phyloP scores from a whole-genome alignment of 768 basidiomycete genomes.

The Podaxis mareebaensis region DNA sequence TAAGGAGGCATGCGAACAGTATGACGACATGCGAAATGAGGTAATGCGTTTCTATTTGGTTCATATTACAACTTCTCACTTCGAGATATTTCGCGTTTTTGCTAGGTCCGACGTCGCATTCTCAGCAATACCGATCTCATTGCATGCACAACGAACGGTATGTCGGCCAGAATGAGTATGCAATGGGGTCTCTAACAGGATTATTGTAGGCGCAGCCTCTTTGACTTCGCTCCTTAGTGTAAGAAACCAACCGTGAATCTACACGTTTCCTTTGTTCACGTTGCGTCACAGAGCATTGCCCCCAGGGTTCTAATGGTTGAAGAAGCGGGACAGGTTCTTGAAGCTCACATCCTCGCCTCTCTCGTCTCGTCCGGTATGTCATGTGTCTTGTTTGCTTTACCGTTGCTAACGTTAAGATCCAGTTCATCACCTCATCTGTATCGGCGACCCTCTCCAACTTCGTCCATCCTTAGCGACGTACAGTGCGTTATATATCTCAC shows the following conservation, averaged over 20 bases:
- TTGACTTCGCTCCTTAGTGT: slow-evolving; percentile 59
- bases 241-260: slow-evolving; percentile 9
- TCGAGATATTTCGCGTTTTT: neutral
- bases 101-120: slow-evolving; percentile 55
- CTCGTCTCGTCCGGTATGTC: slow-evolving; percentile 50
- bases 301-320: slow-evolving; percentile 72
- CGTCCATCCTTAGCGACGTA: slow-evolving; percentile 68
- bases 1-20: no score
- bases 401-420: neutral
- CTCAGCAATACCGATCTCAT: slow-evolving; percentile 59
- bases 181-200: neutral
- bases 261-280: neutral
- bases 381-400: neutral
- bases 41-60: no score
- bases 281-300: slow-evolving; percentile 45
- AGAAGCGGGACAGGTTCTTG: slow-evolving; percentile 82
- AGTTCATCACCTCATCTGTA: slow-evolving; percentile 71
- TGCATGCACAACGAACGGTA: slow-evolving; percentile 79
- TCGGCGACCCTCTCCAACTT: slow-evolving; percentile 80
- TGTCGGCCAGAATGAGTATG: neutral
- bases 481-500: slow-evolving; percentile 35
- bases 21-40: no score
- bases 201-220: slow-evolving; percentile 62
- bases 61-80: no score
- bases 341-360: slow-evolving; percentile 69